A percentile compares a stretch with the other conserved stretches of the same genome.
These are phyloP conservation scores for Colletotrichum gigasporum DNA, from an alignment of 2,329 filamentous ascomycete species.

Conservation along the genomic window DNA sequence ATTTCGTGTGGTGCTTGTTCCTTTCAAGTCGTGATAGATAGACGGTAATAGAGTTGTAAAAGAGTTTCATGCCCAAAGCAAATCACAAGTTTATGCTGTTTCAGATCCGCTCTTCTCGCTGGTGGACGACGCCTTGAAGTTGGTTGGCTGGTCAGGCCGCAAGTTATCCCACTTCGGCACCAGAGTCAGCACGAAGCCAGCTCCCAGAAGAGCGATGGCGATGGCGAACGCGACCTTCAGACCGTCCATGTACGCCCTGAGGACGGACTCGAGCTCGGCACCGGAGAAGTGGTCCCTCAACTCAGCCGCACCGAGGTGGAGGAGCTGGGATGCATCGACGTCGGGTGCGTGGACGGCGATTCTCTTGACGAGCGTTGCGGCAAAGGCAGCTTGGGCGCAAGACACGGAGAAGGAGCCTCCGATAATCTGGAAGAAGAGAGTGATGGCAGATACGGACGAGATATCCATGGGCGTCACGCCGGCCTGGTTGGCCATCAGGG, in stretches of 20 bases:
- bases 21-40: not conserved
- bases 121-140: not conserved
- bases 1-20: too few species aligned
- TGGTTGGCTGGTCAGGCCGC: not conserved
- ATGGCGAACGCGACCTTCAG: constrained; percentile 68
- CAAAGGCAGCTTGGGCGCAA: constrained; percentile 49
- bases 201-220: constrained; percentile 51
- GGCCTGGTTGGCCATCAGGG: constrained; percentile 51
- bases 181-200: constrained; percentile 39
- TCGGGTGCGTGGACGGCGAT: constrained; percentile 35
- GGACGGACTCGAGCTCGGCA: constrained; percentile 58
- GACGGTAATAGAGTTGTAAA: not conserved
- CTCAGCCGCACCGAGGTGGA: constrained; percentile 56
- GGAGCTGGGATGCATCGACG: constrained; percentile 34
- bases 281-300: constrained; percentile 57
- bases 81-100: not conserved
- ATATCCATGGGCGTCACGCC: constrained; percentile 38
- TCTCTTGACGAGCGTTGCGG: constrained; percentile 46
- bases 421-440: constrained; percentile 48
- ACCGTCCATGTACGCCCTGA: constrained; percentile 66
- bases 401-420: constrained; percentile 55
- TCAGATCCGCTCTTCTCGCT: not conserved
- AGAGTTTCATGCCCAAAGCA: not conserved
- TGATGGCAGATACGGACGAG: constrained; percentile 37
- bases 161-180: constrained; percentile 40